Evolutionary conservation across 2,329 filamentous ascomycete genomes (phyloP).

Genomic region (Diaporthe vaccinii): DNA sequence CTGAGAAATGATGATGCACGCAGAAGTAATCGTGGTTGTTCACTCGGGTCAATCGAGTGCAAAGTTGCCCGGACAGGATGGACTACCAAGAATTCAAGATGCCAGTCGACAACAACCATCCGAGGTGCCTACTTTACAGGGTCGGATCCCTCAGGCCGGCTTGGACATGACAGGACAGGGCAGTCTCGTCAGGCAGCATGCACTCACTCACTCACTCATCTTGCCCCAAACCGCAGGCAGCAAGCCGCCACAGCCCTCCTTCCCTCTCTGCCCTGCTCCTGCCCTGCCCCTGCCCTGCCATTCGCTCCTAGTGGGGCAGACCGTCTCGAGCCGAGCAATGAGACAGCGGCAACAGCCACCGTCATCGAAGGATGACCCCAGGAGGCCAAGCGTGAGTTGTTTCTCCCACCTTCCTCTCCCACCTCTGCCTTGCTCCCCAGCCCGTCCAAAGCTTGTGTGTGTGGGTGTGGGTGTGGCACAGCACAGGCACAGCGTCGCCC

Average conservation of each 20-base stretch:
- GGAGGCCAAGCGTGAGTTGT: constrained; percentile 26
- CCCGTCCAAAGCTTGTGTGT: not conserved
- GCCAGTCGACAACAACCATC: not conserved
- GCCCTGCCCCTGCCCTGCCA: not conserved
- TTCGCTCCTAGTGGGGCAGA: constrained; percentile 18
- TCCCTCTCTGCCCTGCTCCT: not conserved
- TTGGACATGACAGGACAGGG: constrained; percentile 1
- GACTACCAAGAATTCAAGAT: not conserved
- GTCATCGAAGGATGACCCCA: constrained; percentile 34
- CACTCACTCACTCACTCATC: not conserved
- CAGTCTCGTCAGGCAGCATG: constrained; percentile 14
- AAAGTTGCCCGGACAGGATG: not conserved
- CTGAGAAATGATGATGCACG: not conserved
- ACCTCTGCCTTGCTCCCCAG: not conserved
- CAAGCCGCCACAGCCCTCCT: constrained; percentile 10
- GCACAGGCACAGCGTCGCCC: constrained; percentile 20
- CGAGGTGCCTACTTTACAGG: not conserved
- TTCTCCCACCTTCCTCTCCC: constrained; percentile 7
- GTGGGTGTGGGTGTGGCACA: constrained; percentile 19
- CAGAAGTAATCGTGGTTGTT: not conserved
- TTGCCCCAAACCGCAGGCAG: not conserved
- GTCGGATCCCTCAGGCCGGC: constrained; percentile 18
- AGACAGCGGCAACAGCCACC: constrained; percentile 15
- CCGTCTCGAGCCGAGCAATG: constrained; percentile 29
- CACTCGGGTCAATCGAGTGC: not conserved